Base-by-base conservation (phyloP, 2,329 filamentous ascomycete genomes). In the Annulohypoxylon truncatum region DNA sequence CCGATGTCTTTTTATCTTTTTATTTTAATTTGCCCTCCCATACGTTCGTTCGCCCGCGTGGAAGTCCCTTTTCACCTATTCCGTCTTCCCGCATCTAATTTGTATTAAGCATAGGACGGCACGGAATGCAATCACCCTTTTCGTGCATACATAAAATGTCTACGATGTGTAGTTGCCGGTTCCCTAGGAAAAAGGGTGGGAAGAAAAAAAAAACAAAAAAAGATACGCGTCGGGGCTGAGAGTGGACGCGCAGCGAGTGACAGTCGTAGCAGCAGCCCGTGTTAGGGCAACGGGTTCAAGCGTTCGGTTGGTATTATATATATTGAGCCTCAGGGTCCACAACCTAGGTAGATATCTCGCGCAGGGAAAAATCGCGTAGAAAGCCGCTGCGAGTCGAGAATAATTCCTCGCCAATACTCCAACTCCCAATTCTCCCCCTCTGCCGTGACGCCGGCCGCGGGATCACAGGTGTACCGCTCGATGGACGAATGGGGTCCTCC, bases 81-180 rank as follows among this genome's bases (percentile, higher is more conserved):
- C 46, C 48, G 61, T 69, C 57, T 26, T 51, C 66, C 50, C 54
- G 68, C 63, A 62, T 67, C 42, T 31, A 50, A 53, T 15, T 38
- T 38, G 61, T 58, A 61, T 64, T 50, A 46, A 50, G 15, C 50
- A 48, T 22, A 12, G 31, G 26, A 59, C 54, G 62, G 63, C 42
- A 60, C 44, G 44, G 20, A 13, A 69, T 70, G 69, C 69, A 71
- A 68, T 65, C 63, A 70, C 61, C 64, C 69, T 56, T 56, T 35
- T 35, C 29, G 10, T 46, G 31, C 47, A 50, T 46, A 42, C 12
- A 54, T 67, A 26, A 26, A 47, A 53, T 54, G 47, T 24, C 38
- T 42, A 42, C n/a, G 35, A 38, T 7, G n/a, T 38, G 12, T 35
- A 5, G 33, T 3, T 10, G 20, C 10, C 18, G 44, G 60, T 12